A percentile compares a stretch with the other conserved stretches of the same genome.
These are phyloP conservation scores for Musa itinerans DNA, from an alignment of 176 grass and related monocot genomes.

Conservation along the genomic window DNA sequence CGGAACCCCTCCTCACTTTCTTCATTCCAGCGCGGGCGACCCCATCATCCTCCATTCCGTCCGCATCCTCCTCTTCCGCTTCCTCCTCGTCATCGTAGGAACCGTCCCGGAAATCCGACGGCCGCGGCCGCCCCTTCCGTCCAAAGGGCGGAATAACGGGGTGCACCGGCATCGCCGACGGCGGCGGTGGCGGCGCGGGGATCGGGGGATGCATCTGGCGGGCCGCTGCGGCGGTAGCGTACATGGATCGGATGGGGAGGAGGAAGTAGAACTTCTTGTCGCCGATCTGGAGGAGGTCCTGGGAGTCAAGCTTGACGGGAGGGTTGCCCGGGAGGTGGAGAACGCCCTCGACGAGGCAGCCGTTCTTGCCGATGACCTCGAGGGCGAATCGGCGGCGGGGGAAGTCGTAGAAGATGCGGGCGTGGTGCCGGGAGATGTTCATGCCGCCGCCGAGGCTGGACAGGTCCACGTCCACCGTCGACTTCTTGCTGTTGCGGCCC, in stretches of 20 bases:
- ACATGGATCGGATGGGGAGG: conserved; percentile 13
- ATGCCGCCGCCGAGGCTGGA: conserved; percentile 10
- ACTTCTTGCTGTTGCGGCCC: conserved; percentile 16
- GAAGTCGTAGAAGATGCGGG: conserved; percentile 16
- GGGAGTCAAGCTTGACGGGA: conserved; percentile 8
- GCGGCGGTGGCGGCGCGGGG: background rate
- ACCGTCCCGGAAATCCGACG: background rate
- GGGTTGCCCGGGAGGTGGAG: conserved; percentile 10
- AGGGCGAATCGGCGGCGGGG: conserved; percentile 11
- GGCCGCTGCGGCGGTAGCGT: background rate
- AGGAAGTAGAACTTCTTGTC: conserved; percentile 20
- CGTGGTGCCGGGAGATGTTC: conserved; percentile 10
- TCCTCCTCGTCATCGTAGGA: conserved; percentile 7
- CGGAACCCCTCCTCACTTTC: background rate
- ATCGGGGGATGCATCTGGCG: background rate
- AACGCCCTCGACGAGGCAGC: conserved; percentile 13
- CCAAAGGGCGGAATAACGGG: background rate
- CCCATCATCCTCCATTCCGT: conserved; percentile 2
- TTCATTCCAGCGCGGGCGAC: background rate
- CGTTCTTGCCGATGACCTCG: conserved; percentile 16
- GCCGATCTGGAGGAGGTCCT: conserved; percentile 15
- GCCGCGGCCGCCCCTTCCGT: background rate
- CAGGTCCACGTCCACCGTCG: conserved; percentile 11
- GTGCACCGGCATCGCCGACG: background rate
- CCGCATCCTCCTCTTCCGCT: background rate